Percentiles rank a stretch among this genome's conserved stretches.
These are phyloP conservation scores for Chlamydomonas eustigma DNA, from an alignment of 139 green algal species.

Conservation along the genomic window DNA sequence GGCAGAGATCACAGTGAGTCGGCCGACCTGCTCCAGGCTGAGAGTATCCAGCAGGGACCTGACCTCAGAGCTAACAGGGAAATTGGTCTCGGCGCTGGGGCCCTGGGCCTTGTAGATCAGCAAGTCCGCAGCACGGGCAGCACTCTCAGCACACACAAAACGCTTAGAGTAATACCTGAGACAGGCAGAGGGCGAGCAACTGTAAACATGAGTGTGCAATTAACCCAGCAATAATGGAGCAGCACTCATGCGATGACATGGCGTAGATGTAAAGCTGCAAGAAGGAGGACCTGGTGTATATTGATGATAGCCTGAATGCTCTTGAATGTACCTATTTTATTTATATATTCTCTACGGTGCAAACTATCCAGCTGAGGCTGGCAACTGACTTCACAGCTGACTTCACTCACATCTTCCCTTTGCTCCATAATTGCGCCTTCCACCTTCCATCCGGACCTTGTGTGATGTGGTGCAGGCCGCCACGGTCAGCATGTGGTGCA, in stretches of 20 bases:
- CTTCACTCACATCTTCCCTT: not conserved
- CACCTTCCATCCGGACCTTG: not conserved
- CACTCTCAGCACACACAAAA: not conserved
- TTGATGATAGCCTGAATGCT: too few species aligned
- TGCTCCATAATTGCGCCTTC: constrained; percentile 6
- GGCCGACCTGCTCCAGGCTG: constrained; percentile 3
- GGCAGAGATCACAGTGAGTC: not conserved
- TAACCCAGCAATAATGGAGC: too few species aligned
- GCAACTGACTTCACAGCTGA: too few species aligned
- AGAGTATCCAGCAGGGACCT: not conserved
- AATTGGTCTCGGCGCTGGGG: not conserved
- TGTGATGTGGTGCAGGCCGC: constrained; percentile 9
- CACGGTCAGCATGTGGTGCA: not conserved
- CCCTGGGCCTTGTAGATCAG: constrained; percentile 14
- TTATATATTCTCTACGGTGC: too few species aligned
- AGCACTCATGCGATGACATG: too few species aligned
- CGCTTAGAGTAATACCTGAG: not conserved
- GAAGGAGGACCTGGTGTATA: too few species aligned
- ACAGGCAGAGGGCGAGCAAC: not conserved
- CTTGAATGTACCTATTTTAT: too few species aligned
- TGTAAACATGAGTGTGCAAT: too few species aligned
- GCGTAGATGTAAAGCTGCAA: too few species aligned
- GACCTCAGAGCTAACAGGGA: not conserved
- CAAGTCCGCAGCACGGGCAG: not conserved
- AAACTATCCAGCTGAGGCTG: too few species aligned